These are phyloP conservation scores for Trichosporon coremiiforme DNA, from an alignment of 1,284 basidiomycete species.

Conservation along the genomic window DNA sequence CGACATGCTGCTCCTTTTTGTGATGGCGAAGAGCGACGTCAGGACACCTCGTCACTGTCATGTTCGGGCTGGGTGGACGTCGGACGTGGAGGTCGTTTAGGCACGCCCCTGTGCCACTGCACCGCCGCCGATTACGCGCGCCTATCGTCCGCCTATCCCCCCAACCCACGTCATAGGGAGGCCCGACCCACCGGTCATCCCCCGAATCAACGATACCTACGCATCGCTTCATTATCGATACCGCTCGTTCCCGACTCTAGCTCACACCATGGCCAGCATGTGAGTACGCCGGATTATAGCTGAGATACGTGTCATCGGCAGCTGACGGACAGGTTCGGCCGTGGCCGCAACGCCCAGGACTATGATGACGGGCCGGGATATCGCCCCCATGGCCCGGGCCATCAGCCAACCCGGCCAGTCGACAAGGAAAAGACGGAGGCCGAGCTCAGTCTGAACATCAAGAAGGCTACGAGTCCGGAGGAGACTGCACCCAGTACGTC, in stretches of 20 bases:
- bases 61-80: constrained; percentile 9
- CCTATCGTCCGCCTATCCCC: neutral
- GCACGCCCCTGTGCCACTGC: neutral
- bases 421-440: constrained; percentile 94
- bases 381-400: constrained; percentile 50
- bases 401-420: constrained; percentile 91
- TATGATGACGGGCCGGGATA: constrained; percentile 47
- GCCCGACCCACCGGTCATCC: constrained; percentile 9
- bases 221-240: constrained; percentile 7
- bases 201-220: neutral
- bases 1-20: constrained; percentile 24
- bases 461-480: constrained; percentile 92
- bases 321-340: constrained; percentile 40
- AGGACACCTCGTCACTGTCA: constrained; percentile 2
- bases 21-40: constrained; percentile 2
- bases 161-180: constrained; percentile 17
- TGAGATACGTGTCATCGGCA: no score
- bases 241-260: constrained; percentile 6
- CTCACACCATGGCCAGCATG: constrained; percentile 13
- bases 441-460: constrained; percentile 88
- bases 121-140: neutral
- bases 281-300: neutral
- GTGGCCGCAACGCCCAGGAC: constrained; percentile 38
- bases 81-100: constrained; percentile 17
- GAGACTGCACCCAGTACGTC: constrained; percentile 68